Base-by-base conservation (phyloP, 192 early-diverging fungal species). In the Gigaspora rosea region DNA sequence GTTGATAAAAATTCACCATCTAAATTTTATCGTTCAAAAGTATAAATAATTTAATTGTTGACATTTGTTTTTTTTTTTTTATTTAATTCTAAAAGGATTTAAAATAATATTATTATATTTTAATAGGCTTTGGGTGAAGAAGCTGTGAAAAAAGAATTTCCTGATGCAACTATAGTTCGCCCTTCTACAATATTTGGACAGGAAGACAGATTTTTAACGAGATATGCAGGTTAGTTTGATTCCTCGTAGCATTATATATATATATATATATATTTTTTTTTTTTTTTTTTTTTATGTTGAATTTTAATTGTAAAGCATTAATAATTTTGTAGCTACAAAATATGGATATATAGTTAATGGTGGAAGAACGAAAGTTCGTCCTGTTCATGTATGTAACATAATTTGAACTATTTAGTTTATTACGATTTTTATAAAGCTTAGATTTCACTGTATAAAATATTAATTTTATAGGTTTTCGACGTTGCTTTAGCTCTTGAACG, bases 201-300 rank as follows among this genome's bases (percentile, higher is more conserved):
- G 75, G 97, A 99, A 81, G 96, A 98, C 86, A 85, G 91, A 73
- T 95, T 99, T 86, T 91, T 94, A 83, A 95, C 95, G 86, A 88
- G 92, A 82, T 90, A 96, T 61, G 95, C 94, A 76, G 86, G 85
- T 85, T 80, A 74, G 83, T 82, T 12, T 27, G 27, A 27, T 27
- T 27, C 27, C 27, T 27, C 27, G 27, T 27, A 27, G 27, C 27
- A 27, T 27, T 27, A 27, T 27, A 27, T 27, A 27, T 27, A 27
- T 27, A 27, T 27, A 27, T 27, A 27, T 27, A 27, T 27, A 61
- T 58, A n/a, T 51, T 7, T 65, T 15, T 47, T 50, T 47, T 58
- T 71, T 20, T 10, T 46, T 8, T 50, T 61, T 32, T 51, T 46
- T 72, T 20, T 46, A 1, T 51, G 1, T 69, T 71, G 18, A 70